Base-by-base conservation (phyloP, 371 early-diverging fungal genomes). In the Quaeritorhiza haematococci region DNA sequence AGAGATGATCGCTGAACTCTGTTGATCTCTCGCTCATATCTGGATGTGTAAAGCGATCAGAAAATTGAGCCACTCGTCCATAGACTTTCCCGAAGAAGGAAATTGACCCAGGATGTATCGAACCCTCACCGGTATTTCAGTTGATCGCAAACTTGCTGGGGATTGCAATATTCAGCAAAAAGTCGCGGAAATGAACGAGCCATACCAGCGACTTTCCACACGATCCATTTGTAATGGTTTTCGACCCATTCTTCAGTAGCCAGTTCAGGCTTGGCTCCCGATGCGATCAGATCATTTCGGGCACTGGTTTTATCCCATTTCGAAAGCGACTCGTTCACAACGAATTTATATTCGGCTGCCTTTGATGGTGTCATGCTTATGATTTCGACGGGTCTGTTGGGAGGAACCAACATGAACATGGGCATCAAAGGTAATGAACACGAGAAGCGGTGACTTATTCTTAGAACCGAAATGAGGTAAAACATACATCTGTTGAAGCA, bases 11-110 rank as follows among this genome's bases (percentile, higher is more conserved):
- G 73, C 30, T 86, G 78, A 1, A 81, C 86, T 27, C 64, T 59
- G 58, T 84, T 85, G 48, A 88, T 71, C 57, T 88, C 89, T 4
- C 81, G 73, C 56, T 89, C 88, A 53, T 89, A 89, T 59, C 86
- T 80, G 63, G 41, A 55, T 8, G 50, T 34, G 21, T 10, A 26
- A 8, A 19, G 35, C 15, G 5, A 8, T 4, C 8, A 19, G 21
- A 43, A 24, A 4, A 4, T 5, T 5, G 19, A 26, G 4, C 15
- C 10, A n/a, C n/a, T n/a, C n/a, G n/a, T n/a, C n/a, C 41, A 53
- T 48, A 33, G 13, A 35, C 28, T 45, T 2, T 26, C 1, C 28
- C 23, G 34, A 49, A 38, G 41, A 30, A 55, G 35, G 50, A 30
- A 15, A 28, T 46, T 1, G 17, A 38, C 1, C 52, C 21, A 6